Evolutionary conservation across 495 filamentous ascomycete genomes (phyloP), one percentile per base, ranked within the genome.

Genomic region (Aspergillus nanangensis): DNA sequence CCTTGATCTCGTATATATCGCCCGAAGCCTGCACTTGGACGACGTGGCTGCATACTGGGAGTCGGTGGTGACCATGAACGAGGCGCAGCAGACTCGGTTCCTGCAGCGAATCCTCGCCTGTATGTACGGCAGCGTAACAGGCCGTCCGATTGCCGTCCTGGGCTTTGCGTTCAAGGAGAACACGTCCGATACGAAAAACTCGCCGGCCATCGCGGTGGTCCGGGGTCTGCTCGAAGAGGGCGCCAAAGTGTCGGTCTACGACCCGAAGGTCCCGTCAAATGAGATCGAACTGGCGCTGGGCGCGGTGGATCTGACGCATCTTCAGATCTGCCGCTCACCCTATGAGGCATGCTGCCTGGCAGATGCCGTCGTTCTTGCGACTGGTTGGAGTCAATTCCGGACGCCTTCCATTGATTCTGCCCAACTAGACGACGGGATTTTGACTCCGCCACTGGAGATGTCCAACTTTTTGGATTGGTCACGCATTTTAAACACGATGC

Each of bases 151-250:
- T 17, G 75, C 82, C 3, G 54, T 90, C 2, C 70, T 92, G 2
- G 87, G 87, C 4, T 88, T 79, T 56, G 78, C 87, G 2, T 92
- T 87, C 66, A 90, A 92, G 67, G 83, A 87, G 55, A 74, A 87
- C 52, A 90, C 87, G 2, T 78, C 77, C 14, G 86, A 90, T 57
- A 86, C 80, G 10, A 74, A 87, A 8, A 84, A 88, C 56, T 79
- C 77, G 31, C 76, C 83, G 0, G 80, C 87, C 0, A 74, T 90
- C 14, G 74, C 77, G 21, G 70, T 91, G 38, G 78, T 88, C 50
- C 76, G 72, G 41, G 74, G 72, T 8, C 67, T 91, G 18, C 67
- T 82, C 11, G 71, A 75, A 5, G 84, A 87, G 56, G 66, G 72
- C 20, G 77, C 77, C 11, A 64, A 62, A 7, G 76, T 90, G 27